Conservation (phyloP, 2,329 filamentous ascomycete genomes). For the Orbilia oligospora region DNA sequence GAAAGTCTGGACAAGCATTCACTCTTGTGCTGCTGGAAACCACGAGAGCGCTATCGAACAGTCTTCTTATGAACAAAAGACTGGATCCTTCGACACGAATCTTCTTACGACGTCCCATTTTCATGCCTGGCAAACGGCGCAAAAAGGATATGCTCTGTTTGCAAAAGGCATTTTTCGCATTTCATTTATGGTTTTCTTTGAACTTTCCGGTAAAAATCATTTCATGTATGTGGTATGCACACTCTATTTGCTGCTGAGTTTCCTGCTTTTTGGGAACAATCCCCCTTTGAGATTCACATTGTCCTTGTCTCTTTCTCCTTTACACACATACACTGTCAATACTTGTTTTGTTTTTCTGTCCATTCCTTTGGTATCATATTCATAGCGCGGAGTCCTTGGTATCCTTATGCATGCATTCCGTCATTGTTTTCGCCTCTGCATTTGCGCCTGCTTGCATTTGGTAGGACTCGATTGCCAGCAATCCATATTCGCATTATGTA, state of each 20-base stretch:
- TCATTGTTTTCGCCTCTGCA: slow-evolving; percentile 42
- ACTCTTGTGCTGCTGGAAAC: slow-evolving; percentile 2
- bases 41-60: not conserved
- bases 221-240: slow-evolving; percentile 6
- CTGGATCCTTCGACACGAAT: slow-evolving; percentile 2
- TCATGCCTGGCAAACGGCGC: not conserved
- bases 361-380: slow-evolving; percentile 50
- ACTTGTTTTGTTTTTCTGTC: not conserved
- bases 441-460: slow-evolving; percentile 28
- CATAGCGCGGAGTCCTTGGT: slow-evolving; percentile 61
- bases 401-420: slow-evolving; percentile 43
- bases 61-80: not conserved
- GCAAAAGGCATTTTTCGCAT: slow-evolving; percentile 1
- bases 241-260: not conserved
- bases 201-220: not conserved
- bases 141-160: not conserved
- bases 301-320: not conserved
- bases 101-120: not conserved
- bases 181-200: not conserved
- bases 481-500: slow-evolving; percentile 48
- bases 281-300: not conserved
- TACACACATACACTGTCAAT: slow-evolving; percentile 5
- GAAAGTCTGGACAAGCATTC: not conserved
- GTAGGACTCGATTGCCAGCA: slow-evolving; percentile 45
- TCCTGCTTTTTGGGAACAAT: not conserved